Conservation (phyloP, 2,329 filamentous ascomycete genomes). For the Onygenales sp. region DNA sequence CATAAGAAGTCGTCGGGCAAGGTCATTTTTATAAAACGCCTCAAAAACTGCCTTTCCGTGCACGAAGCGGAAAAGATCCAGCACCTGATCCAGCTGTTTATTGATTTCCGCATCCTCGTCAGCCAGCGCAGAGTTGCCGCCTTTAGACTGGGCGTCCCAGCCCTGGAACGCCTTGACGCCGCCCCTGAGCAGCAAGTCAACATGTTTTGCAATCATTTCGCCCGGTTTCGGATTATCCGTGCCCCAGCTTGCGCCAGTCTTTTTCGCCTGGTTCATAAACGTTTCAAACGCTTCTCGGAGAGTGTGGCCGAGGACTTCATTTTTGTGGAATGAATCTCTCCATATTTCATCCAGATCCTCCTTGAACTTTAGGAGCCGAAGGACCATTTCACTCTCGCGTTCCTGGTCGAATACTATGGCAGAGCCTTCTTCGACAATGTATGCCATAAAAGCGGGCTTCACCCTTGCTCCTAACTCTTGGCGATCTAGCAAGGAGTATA, state of each 20-base stretch:
- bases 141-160: conserved; percentile 47
- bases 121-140: conserved; percentile 52
- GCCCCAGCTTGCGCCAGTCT: conserved; percentile 60
- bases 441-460: conserved; percentile 63
- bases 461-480: conserved; percentile 62
- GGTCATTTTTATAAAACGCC: conserved; percentile 97
- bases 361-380: conserved; percentile 72
- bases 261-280: conserved; percentile 85
- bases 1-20: conserved; percentile 84
- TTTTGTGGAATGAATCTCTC: conserved; percentile 63
- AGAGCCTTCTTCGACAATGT: conserved; percentile 67
- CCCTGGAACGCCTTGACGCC: conserved; percentile 75
- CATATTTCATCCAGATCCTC: conserved; percentile 68
- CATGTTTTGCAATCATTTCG: conserved; percentile 95
- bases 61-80: conserved; percentile 94
- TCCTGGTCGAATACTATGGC: conserved; percentile 71
- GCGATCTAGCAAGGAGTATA: conserved; percentile 70
- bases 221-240: conserved; percentile 88
- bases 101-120: conserved; percentile 92
- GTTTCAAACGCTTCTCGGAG: conserved; percentile 76
- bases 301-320: conserved; percentile 67
- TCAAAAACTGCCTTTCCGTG: conserved; percentile 97
- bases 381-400: conserved; percentile 74
- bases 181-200: conserved; percentile 78
- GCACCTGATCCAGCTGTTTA: conserved; percentile 78